Conservation (phyloP, 768 basidiomycete genomes). For the Plicaturopsis crispa region DNA sequence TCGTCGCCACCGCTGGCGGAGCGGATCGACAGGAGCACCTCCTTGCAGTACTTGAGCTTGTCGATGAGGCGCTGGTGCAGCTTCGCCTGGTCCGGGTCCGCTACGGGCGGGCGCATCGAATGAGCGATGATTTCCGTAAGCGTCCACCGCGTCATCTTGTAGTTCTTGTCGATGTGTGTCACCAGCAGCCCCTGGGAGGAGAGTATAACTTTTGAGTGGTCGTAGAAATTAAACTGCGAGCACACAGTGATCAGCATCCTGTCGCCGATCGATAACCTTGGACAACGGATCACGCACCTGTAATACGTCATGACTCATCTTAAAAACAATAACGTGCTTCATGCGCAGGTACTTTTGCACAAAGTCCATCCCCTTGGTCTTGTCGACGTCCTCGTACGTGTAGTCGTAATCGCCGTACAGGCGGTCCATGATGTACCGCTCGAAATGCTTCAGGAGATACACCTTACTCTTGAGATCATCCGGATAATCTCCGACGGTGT, state of each 20-base stretch:
- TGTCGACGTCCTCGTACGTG: constrained; percentile 60
- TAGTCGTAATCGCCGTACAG: constrained; percentile 82
- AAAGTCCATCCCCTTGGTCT: constrained; percentile 87
- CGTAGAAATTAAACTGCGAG: constrained; percentile 93
- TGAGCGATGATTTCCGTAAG: constrained; percentile 64
- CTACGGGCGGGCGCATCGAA: constrained; percentile 29
- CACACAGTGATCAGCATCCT: constrained; percentile 1
- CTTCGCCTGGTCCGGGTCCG: constrained; percentile 51
- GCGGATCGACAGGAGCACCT: constrained; percentile 68
- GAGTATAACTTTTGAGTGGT: constrained; percentile 92
- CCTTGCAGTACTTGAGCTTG: constrained; percentile 83
- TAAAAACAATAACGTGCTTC: constrained; percentile 97
- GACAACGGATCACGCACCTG: constrained; percentile 52
- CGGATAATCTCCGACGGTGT: constrained; percentile 64
- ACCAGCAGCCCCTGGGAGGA: constrained; percentile 72
- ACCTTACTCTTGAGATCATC: constrained; percentile 86
- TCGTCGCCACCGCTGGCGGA: constrained; percentile 58
- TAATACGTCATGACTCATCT: constrained; percentile 90
- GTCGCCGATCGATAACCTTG: constrained; percentile 1
- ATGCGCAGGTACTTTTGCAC: constrained; percentile 92
- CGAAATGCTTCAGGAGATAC: constrained; percentile 89
- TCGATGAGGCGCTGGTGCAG: constrained; percentile 59
- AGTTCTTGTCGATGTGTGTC: constrained; percentile 89
- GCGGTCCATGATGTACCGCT: constrained; percentile 88
- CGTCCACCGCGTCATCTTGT: constrained; percentile 66